phyloP scores from a whole-genome alignment of 2,329 filamentous ascomycete species.

The Penicillium brasilianum region DNA sequence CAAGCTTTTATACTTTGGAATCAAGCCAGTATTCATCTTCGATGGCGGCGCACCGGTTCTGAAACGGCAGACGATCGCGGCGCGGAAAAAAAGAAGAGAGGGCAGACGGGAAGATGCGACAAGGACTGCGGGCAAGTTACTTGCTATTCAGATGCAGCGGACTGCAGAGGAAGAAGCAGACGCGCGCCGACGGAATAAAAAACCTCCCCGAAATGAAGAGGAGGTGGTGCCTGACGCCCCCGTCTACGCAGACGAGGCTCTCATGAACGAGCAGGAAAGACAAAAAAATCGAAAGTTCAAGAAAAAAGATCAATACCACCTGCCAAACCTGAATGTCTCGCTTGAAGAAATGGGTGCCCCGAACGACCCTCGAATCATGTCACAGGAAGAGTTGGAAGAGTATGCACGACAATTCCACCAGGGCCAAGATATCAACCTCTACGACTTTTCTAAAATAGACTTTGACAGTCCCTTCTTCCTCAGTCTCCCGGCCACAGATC shows the following conservation, averaged over 20 bases:
- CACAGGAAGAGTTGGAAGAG: slow-evolving; percentile 87
- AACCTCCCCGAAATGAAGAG: slow-evolving; percentile 59
- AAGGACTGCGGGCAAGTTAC: slow-evolving; percentile 84
- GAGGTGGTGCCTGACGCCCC: slow-evolving; percentile 72
- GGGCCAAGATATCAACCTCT: slow-evolving; percentile 85
- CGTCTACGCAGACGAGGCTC: slow-evolving; percentile 89
- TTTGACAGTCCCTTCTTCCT: slow-evolving; percentile 96
- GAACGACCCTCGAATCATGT: slow-evolving; percentile 96
- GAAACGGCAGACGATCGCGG: slow-evolving; percentile 87
- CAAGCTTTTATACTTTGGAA: slow-evolving; percentile 95
- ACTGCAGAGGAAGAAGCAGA: slow-evolving; percentile 79
- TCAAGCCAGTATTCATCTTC: slow-evolving; percentile 96
- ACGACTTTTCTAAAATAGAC: slow-evolving; percentile 98
- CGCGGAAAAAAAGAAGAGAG: slow-evolving; percentile 78
- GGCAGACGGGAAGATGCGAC: slow-evolving; percentile 91
- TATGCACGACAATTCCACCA: slow-evolving; percentile 91
- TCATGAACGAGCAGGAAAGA: slow-evolving; percentile 79
- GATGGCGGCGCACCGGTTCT: slow-evolving; percentile 90
- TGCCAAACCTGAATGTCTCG: slow-evolving; percentile 79
- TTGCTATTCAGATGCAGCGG: slow-evolving; percentile 93
- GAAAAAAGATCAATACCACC: slow-evolving; percentile 93
- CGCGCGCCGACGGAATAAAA: slow-evolving; percentile 62
- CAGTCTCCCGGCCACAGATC: slow-evolving; percentile 84
- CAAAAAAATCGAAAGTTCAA: slow-evolving; percentile 76
- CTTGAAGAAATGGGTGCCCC: slow-evolving; percentile 86